Evolutionary conservation across 2,329 filamentous ascomycete genomes (phyloP).

Genomic region (Lasiodiplodia sp.): DNA sequence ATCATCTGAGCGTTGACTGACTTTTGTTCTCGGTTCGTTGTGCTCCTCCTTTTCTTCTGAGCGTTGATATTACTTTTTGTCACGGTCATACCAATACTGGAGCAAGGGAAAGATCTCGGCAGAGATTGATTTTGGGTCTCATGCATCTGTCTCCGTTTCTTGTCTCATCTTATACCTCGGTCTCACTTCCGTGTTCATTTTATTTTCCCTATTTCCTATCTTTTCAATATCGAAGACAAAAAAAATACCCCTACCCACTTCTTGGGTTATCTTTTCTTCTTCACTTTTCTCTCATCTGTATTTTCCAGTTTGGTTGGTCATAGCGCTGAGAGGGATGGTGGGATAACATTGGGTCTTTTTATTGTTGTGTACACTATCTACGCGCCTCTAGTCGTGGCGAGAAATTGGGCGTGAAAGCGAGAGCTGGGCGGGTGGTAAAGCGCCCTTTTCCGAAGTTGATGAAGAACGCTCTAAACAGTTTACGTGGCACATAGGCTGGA

Average conservation of each 20-base stretch:
- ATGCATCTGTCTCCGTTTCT: background rate
- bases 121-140: constrained; percentile 6
- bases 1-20: constrained; percentile 16
- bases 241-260: constrained; percentile 13
- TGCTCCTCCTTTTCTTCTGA: background rate
- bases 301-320: background rate
- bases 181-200: background rate
- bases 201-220: background rate
- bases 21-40: background rate
- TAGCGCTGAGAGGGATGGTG: background rate
- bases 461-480: background rate
- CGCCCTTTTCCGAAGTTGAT: background rate
- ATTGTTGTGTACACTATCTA: constrained; percentile 1
- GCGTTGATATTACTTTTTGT: constrained; percentile 21
- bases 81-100: constrained; percentile 6
- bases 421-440: background rate
- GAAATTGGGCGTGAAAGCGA: background rate
- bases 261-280: background rate
- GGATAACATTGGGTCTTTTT: background rate
- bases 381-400: background rate
- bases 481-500: background rate
- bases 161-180: background rate
- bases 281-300: background rate
- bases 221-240: constrained; percentile 11
- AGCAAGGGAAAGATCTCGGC: constrained; percentile 19